phyloP scores from a whole-genome alignment of 2,329 filamentous ascomycete genomes.

The Magnaporthiopsis incrustans region DNA sequence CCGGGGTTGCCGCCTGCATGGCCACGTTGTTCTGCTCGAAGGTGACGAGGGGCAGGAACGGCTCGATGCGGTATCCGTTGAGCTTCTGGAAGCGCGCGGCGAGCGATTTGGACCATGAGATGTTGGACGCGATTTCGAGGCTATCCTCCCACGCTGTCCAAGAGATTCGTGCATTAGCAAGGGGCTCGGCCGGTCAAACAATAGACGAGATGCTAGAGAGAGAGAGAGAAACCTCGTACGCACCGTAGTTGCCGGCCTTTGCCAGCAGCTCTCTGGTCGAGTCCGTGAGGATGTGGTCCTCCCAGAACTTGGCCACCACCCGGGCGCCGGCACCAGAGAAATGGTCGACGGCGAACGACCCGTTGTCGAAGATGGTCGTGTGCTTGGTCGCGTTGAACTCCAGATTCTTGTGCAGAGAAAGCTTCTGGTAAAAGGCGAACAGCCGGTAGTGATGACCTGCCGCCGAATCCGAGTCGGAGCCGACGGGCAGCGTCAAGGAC shows the following conservation, averaged over 20 bases:
- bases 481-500: too few species aligned
- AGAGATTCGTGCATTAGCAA: too few species aligned
- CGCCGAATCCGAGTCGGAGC: too few species aligned
- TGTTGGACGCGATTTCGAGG: slow-evolving; percentile 22
- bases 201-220: too few species aligned
- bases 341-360: slow-evolving; percentile 22
- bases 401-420: too few species aligned
- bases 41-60: slow-evolving; percentile 24
- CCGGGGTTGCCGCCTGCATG: too few species aligned
- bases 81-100: slow-evolving; percentile 20
- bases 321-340: slow-evolving; percentile 28
- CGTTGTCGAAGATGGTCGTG: slow-evolving; percentile 13
- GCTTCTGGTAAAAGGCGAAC: too few species aligned
- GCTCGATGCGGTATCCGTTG: slow-evolving; percentile 25
- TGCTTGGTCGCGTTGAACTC: too few species aligned
- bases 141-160: slow-evolving; percentile 23
- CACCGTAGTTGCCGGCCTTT: slow-evolving; percentile 24
- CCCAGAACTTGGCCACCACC: slow-evolving; percentile 27
- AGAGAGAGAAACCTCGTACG: too few species aligned
- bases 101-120: slow-evolving; percentile 28
- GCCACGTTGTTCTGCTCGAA: background rate
- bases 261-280: slow-evolving; percentile 21
- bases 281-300: slow-evolving; percentile 26
- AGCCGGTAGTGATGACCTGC: too few species aligned
- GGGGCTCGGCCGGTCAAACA: too few species aligned